A percentile compares a stretch with the other conserved stretches of the same genome.
phyloP scores from a whole-genome alignment of 73 alveolate species.

The Paramecium sonneborni region DNA sequence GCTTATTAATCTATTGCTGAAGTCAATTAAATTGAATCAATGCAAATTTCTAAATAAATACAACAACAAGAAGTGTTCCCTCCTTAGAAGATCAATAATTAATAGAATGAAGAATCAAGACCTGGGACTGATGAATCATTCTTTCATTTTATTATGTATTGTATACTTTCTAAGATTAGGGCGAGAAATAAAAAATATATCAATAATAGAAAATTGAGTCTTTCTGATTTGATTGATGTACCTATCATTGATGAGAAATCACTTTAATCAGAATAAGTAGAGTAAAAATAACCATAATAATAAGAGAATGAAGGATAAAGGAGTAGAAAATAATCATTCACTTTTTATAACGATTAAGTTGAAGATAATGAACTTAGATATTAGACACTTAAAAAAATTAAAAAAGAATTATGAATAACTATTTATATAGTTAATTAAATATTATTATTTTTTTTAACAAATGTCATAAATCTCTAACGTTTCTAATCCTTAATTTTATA shows the following conservation, averaged over 20 bases:
- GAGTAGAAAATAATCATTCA: constrained; percentile 45
- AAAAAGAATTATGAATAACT: constrained; percentile 9
- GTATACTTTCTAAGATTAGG: background rate
- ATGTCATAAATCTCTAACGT: constrained; percentile 19
- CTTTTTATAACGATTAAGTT: constrained; percentile 39
- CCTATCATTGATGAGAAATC: background rate
- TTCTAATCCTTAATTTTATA: constrained; percentile 23
- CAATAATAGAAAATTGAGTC: background rate
- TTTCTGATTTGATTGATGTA: background rate
- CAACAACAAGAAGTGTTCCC: background rate
- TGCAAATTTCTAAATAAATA: background rate
- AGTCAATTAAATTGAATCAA: background rate
- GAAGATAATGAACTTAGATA: constrained; percentile 35
- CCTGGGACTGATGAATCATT: constrained; percentile 47
- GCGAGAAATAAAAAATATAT: background rate
- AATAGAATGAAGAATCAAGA: background rate
- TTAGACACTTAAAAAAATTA: background rate
- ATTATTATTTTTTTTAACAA: background rate
- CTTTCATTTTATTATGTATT: constrained; percentile 35
- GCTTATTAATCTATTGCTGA: constrained; percentile 1
- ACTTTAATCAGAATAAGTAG: background rate
- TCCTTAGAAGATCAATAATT: background rate
- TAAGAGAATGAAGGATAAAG: constrained; percentile 4
- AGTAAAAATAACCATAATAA: background rate
- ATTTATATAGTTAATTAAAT: background rate